Conservation (phyloP, 495 filamentous ascomycete species). For the Neurospora africana region DNA sequence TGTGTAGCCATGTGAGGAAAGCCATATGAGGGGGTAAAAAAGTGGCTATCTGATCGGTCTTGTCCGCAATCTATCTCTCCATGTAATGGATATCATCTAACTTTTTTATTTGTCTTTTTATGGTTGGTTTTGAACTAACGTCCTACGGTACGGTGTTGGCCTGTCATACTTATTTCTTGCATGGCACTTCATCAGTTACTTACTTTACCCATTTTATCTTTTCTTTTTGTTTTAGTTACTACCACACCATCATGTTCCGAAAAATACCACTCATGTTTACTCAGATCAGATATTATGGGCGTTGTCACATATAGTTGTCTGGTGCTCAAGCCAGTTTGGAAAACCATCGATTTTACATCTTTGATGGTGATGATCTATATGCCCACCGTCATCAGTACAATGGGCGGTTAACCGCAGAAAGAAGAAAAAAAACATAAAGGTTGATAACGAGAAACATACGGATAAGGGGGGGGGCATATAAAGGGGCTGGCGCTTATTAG, state of each 20-base stretch:
- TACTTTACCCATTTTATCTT: not conserved
- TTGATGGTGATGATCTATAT: not conserved
- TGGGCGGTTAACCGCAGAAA: not conserved
- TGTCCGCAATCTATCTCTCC: not conserved
- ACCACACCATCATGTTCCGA: not conserved
- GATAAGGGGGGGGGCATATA: not conserved
- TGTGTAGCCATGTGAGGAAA: not conserved
- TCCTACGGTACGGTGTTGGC: constrained; percentile 1
- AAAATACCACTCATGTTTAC: not conserved
- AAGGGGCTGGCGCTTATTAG: not conserved
- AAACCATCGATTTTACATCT: not conserved
- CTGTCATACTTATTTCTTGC: not conserved
- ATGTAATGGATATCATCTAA: not conserved
- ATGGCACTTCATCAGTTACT: not conserved
- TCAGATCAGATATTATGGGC: not conserved
- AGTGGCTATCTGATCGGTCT: not conserved
- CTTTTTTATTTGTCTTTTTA: not conserved
- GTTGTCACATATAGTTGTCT: not conserved
- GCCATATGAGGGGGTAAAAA: not conserved
- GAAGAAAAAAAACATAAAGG: not conserved
- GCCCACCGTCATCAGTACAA: not conserved
- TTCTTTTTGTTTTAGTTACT: not conserved
- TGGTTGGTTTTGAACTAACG: not conserved
- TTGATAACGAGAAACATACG: no score
- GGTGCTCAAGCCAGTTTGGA: not conserved